A percentile compares a stretch with the other conserved stretches of the same genome.
Evolutionary conservation across 2,329 filamentous ascomycete species (phyloP).

Genomic region (Phaeoacremonium minimum): DNA sequence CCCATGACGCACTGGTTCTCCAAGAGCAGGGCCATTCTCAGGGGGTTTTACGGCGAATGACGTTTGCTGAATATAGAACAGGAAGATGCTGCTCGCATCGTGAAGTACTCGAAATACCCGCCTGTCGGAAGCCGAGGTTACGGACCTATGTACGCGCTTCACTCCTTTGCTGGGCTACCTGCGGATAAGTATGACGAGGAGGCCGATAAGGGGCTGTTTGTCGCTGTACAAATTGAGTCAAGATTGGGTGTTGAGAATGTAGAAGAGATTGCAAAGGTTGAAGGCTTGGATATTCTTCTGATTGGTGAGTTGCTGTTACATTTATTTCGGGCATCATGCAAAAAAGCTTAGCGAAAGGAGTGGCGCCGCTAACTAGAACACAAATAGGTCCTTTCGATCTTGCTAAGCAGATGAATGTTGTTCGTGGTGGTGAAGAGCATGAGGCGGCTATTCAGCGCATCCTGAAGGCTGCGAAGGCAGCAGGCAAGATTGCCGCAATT

Average conservation of each 20-base stretch:
- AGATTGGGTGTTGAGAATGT: conserved; percentile 32
- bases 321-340: too few relatives aligned
- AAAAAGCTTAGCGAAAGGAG: too few relatives aligned
- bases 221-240: conserved; percentile 35
- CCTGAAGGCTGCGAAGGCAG: conserved; percentile 23
- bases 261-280: conserved; percentile 34
- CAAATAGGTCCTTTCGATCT: conserved; percentile 18
- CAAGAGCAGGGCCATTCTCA: too few relatives aligned
- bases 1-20: not conserved
- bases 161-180: conserved; percentile 18
- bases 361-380: not conserved
- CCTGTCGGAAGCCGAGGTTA: conserved; percentile 14
- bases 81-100: conserved; percentile 15
- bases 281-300: conserved; percentile 32
- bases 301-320: conserved; percentile 24
- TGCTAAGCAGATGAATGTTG: conserved; percentile 29
- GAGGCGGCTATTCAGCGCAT: conserved; percentile 30
- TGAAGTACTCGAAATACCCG: conserved; percentile 15
- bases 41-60: not conserved
- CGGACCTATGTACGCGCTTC: conserved; percentile 27
- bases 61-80: not conserved
- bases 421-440: conserved; percentile 27
- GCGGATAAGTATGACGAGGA: conserved; percentile 23
- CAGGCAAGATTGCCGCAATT: conserved; percentile 33
- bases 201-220: conserved; percentile 23